Conservation (phyloP, 805 yeast species). For the Kodamaea nitidulidarum region DNA sequence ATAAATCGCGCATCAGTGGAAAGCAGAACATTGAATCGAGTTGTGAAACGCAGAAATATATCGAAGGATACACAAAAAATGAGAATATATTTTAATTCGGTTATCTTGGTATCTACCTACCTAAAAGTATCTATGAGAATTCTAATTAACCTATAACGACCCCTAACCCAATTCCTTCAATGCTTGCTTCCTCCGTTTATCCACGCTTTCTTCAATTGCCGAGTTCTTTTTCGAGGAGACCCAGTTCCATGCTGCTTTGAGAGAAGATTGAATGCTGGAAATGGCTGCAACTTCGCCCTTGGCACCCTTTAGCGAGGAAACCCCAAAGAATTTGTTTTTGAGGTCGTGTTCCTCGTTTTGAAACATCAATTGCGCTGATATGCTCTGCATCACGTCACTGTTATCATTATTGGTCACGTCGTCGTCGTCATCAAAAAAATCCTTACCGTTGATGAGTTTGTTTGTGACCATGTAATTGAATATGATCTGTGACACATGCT, state of each 20-base stretch:
- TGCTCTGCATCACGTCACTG: slow-evolving; percentile 14
- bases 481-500: slow-evolving; percentile 13
- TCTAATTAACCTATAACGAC: background rate
- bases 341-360: slow-evolving; percentile 27
- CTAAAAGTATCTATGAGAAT: too few species aligned
- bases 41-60: too few species aligned
- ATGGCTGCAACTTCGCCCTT: slow-evolving; percentile 27
- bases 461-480: slow-evolving; percentile 21
- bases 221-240: slow-evolving; percentile 10
- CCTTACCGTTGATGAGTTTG: slow-evolving; percentile 20
- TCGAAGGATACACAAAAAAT: too few species aligned
- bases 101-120: too few species aligned
- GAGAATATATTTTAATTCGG: too few species aligned
- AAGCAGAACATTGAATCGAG: too few species aligned
- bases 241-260: slow-evolving; percentile 25
- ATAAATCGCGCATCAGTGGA: too few species aligned
- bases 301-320: slow-evolving; percentile 41
- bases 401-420: slow-evolving; percentile 17
- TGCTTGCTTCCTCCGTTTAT: slow-evolving; percentile 39
- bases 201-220: slow-evolving; percentile 28
- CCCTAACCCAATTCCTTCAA: slow-evolving; percentile 32
- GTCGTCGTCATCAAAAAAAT: slow-evolving; percentile 18
- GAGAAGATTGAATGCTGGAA: slow-evolving; percentile 23
- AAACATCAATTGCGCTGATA: slow-evolving; percentile 7
- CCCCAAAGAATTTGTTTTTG: slow-evolving; percentile 34